phyloP scores from a whole-genome alignment of 345 rosid genomes.

The Eucalyptus cloeziana region DNA sequence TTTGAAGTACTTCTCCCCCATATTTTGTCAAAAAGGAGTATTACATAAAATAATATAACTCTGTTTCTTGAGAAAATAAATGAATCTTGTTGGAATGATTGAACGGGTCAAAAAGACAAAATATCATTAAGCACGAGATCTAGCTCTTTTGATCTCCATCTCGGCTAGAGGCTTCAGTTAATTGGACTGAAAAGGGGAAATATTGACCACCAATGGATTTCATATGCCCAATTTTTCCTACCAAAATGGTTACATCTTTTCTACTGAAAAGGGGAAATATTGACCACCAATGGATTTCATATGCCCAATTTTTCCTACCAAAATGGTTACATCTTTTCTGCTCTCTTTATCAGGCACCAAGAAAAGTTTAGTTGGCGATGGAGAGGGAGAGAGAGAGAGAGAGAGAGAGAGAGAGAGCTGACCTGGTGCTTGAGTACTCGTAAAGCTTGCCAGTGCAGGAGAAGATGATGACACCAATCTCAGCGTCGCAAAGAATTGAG shows the following conservation, averaged over 20 bases:
- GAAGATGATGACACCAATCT: background rate
- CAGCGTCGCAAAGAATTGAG: background rate
- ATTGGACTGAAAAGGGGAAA: background rate
- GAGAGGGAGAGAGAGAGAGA: too few species aligned
- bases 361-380: background rate
- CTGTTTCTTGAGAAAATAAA: background rate
- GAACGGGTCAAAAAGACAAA: background rate
- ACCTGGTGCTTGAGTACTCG: background rate
- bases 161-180: background rate
- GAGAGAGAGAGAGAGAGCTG: background rate
- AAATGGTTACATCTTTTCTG: background rate
- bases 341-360: background rate
- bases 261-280: too few species aligned
- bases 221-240: too few species aligned
- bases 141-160: background rate
- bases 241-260: too few species aligned
- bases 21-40: background rate
- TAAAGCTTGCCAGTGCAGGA: conserved; percentile 4
- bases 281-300: background rate
- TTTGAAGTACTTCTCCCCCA: background rate
- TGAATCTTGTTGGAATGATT: background rate
- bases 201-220: background rate
- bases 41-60: background rate
- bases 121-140: background rate
- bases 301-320: background rate